Percentiles rank a stretch among this genome's conserved stretches.
Conservation (phyloP, 2,329 filamentous ascomycete genomes). For the Phialophora chinensis region DNA sequence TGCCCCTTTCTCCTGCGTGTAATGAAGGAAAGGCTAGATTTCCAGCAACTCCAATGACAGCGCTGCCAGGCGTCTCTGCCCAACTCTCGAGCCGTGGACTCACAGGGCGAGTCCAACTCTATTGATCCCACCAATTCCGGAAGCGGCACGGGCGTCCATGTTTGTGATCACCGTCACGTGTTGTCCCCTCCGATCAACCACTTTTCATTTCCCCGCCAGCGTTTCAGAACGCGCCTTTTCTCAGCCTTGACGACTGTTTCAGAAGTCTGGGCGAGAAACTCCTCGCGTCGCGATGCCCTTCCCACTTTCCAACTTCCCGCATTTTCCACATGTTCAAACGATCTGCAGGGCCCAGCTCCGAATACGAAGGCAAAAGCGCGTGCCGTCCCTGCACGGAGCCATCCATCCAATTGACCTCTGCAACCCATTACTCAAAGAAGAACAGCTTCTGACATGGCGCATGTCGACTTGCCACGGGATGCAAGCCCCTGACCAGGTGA, state of each 20-base stretch:
- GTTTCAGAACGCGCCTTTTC: conserved; percentile 20
- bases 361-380: not conserved
- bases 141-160: conserved; percentile 16
- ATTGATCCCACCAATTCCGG: conserved; percentile 21
- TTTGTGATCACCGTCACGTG: conserved; percentile 9
- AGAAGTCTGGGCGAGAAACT: conserved; percentile 15
- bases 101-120: conserved; percentile 6
- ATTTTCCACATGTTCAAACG: conserved; percentile 4
- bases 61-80: conserved; percentile 1
- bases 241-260: conserved; percentile 22
- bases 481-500: conserved; percentile 16
- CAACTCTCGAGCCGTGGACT: not conserved
- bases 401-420: conserved; percentile 12
- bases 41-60: conserved; percentile 7
- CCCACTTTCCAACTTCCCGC: not conserved
- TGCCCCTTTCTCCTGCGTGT: conserved; percentile 20
- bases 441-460: conserved; percentile 1
- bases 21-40: not conserved
- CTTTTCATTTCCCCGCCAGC: conserved; percentile 3
- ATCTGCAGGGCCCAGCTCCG: conserved; percentile 11
- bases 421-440: conserved; percentile 24
- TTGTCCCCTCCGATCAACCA: not conserved
- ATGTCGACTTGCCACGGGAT: not conserved
- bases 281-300: conserved; percentile 11
- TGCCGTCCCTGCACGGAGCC: not conserved